Evolutionary conservation across 768 basidiomycete species (phyloP).

Genomic region (Neoboletus brunneissimus): DNA sequence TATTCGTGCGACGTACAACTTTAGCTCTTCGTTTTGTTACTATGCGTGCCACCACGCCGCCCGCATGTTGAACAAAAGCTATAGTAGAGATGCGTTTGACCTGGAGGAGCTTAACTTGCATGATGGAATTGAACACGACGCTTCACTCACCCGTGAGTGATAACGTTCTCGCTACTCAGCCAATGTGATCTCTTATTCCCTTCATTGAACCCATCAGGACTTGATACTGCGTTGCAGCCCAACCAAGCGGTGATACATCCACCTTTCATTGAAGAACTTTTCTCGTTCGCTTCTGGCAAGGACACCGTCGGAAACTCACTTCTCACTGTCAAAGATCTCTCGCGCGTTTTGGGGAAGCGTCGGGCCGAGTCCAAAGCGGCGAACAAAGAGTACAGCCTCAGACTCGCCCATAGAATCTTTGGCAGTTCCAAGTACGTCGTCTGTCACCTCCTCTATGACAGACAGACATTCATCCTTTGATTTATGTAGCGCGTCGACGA

Average conservation of each 20-base stretch:
- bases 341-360: constrained; percentile 55
- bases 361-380: constrained; percentile 50
- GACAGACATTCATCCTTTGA: background rate
- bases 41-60: constrained; percentile 63
- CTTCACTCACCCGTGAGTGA: constrained; percentile 28
- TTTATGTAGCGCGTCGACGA: constrained; percentile 51
- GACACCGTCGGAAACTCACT: constrained; percentile 43
- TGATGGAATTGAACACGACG: constrained; percentile 20
- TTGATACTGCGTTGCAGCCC: constrained; percentile 44
- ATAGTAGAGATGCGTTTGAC: constrained; percentile 57
- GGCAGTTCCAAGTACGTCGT: constrained; percentile 61
- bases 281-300: constrained; percentile 57
- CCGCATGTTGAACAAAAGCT: constrained; percentile 52
- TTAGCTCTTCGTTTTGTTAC: constrained; percentile 60
- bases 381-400: constrained; percentile 57
- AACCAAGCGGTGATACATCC: constrained; percentile 55
- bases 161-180: background rate
- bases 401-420: constrained; percentile 54
- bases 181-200: background rate
- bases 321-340: constrained; percentile 59
- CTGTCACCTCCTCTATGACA: background rate
- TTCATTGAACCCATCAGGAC: constrained; percentile 41
- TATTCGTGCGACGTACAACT: constrained; percentile 62
- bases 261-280: constrained; percentile 51
- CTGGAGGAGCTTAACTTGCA: constrained; percentile 39